A percentile compares a stretch with the other conserved stretches of the same genome.
Evolutionary conservation across 768 basidiomycete genomes (phyloP).

Genomic region (Boletellus ananas): DNA sequence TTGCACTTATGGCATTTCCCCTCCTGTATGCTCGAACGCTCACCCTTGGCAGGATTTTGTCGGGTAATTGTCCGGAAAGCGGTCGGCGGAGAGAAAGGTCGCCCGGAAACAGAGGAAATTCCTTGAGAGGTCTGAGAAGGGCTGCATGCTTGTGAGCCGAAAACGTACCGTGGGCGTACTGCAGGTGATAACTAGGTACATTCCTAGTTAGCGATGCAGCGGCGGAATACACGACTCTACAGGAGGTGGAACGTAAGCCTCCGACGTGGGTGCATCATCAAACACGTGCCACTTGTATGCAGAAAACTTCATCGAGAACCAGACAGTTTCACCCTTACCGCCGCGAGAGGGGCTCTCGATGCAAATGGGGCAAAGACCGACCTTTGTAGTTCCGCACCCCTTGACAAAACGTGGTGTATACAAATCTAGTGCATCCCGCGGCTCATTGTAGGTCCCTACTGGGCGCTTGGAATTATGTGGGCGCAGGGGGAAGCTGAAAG

Average conservation of each 20-base stretch:
- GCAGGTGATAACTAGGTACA: conserved; percentile 69
- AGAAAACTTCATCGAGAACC: conserved; percentile 77
- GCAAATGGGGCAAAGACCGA: conserved; percentile 78
- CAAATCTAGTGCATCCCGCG: conserved; percentile 58
- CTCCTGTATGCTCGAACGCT: conserved; percentile 56
- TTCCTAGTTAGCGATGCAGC: conserved; percentile 1
- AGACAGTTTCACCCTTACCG: conserved; percentile 58
- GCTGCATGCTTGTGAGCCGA: neutral
- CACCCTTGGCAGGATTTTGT: conserved; percentile 49
- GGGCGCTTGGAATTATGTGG: conserved; percentile 19
- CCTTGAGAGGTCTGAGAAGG: conserved; percentile 38
- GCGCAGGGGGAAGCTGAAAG: conserved; percentile 18
- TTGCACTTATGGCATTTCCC: conserved; percentile 77
- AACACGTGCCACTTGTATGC: conserved; percentile 72
- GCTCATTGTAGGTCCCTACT: conserved; percentile 54
- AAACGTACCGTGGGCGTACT: conserved; percentile 66
- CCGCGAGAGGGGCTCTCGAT: conserved; percentile 56
- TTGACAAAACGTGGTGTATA: conserved; percentile 78
- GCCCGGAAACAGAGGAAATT: conserved; percentile 62
- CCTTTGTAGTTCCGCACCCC: conserved; percentile 63
- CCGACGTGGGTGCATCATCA: neutral
- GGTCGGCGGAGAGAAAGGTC: conserved; percentile 75
- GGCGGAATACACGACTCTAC: conserved; percentile 17
- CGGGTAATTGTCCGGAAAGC: conserved; percentile 52
- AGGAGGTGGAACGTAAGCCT: conserved; percentile 1